Percentiles rank a stretch among this genome's conserved stretches.
Conservation (phyloP, 2,329 filamentous ascomycete genomes). For the Dactylellina sp. region DNA sequence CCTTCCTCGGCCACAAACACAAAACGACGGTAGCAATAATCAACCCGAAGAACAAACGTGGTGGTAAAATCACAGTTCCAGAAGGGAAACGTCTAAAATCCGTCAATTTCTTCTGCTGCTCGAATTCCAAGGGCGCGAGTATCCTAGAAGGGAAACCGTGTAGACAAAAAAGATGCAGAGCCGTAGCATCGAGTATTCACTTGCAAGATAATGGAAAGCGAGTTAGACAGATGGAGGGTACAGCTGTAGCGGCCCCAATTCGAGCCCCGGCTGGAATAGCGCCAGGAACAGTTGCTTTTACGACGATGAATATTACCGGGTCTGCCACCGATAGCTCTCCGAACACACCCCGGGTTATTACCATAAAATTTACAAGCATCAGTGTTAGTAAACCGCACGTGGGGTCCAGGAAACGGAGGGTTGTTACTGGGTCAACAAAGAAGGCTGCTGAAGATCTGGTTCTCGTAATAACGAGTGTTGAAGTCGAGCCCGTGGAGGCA, state of each 20-base stretch:
- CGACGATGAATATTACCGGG: conserved; percentile 1
- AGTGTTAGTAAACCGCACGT: background rate
- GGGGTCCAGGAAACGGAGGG: conserved; percentile 8
- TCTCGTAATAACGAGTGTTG: conserved; percentile 26
- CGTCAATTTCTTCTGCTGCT: conserved; percentile 47
- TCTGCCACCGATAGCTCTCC: background rate
- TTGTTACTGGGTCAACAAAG: background rate
- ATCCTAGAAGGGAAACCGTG: conserved; percentile 40
- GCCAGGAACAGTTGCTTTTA: conserved; percentile 1
- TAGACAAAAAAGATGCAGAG: conserved; percentile 26
- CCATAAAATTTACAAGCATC: conserved; percentile 19
- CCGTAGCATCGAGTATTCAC: conserved; percentile 3
- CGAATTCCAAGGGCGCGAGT: conserved; percentile 29
- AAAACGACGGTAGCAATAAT: conserved; percentile 36
- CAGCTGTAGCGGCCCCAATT: conserved; percentile 3
- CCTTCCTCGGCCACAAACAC: background rate
- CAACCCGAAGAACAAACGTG: conserved; percentile 5
- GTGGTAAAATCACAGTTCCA: conserved; percentile 21
- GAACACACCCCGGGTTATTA: background rate
- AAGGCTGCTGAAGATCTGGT: conserved; percentile 7
- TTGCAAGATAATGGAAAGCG: conserved; percentile 2
- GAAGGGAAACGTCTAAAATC: conserved; percentile 35
- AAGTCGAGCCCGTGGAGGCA: conserved; percentile 16
- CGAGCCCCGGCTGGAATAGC: background rate
- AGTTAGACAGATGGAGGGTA: conserved; percentile 4